Percentiles rank a stretch among this genome's conserved stretches.
These are phyloP conservation scores for Catunica adiposa DNA, from an alignment of 2,329 filamentous ascomycete species.

Conservation along the genomic window DNA sequence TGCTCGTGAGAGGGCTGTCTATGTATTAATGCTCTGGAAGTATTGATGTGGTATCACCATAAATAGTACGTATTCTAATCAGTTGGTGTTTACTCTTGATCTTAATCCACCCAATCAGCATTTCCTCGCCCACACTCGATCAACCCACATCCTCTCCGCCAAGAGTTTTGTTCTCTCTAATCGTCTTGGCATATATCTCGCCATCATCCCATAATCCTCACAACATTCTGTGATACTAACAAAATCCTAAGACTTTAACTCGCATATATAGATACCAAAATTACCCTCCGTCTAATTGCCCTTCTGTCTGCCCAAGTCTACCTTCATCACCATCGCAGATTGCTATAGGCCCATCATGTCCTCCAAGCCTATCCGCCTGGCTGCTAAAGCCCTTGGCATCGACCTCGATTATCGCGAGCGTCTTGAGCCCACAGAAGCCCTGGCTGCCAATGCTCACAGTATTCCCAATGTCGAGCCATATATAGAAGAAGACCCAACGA, in stretches of 20 bases:
- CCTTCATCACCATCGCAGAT: background rate
- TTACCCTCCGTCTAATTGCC: background rate
- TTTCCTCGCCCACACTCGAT: background rate
- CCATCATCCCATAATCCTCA: background rate
- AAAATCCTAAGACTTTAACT: background rate
- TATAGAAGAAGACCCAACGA: slow-evolving; percentile 12
- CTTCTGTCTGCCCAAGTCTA: background rate
- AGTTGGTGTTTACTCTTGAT: no score
- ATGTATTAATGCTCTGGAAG: no score
- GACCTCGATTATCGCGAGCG: slow-evolving; percentile 19
- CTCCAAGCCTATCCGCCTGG: slow-evolving; percentile 16
- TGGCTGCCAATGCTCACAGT: slow-evolving; percentile 18
- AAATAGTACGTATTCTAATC: no score
- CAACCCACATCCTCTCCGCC: background rate
- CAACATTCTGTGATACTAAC: background rate
- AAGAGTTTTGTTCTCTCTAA: background rate
- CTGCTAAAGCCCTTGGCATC: slow-evolving; percentile 20
- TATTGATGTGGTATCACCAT: no score
- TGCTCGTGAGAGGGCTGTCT: no score
- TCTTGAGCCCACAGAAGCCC: slow-evolving; percentile 18
- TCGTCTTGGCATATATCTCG: background rate
- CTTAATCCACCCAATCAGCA: background rate
- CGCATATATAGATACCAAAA: background rate
- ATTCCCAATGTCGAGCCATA: slow-evolving; percentile 13
- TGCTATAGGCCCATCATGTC: background rate